Evolutionary conservation across 768 basidiomycete species (phyloP), one percentile per base, ranked within the genome.

Genomic region (Boletales sp.): DNA sequence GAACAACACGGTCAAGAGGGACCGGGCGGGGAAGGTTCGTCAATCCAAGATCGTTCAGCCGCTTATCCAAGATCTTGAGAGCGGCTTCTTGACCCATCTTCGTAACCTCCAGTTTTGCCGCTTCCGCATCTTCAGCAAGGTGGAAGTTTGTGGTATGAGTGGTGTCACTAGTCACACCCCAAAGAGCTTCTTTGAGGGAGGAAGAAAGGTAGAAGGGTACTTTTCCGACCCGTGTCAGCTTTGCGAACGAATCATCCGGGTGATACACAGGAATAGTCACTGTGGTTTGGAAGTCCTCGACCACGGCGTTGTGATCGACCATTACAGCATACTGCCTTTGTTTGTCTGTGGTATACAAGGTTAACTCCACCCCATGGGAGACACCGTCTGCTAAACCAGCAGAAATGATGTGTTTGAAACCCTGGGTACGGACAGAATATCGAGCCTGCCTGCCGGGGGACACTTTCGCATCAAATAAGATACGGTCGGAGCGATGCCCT

Each of bases 321-420:
- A 36, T 11, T 17, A 46, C 24, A 3, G 19, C 17, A 5, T 29
- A 31, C 24, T 41, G 24, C 12, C 21, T 34, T 29, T 18, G 31
- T 11, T 38, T 49, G 18, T 41, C 14, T 1, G 53, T 30, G 19
- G 19, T 27, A 43, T 61, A 67, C 13, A 68, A 31, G 17, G 53
- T 57, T 29, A 69, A 52, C 13, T 56, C 45, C 4, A 50, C 52
- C 2, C 53, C 58, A 5, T n/a, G 32, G 0, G 51, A 43, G 39
- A 69, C 43, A 2, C 67, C 69, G 27, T 70, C 63, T 4, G 57
- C 60, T 10, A 54, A 35, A 13, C 67, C 67, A 2, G 63, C 64
- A 5, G 39, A 45, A 11, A 69, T 37, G 27, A 68, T 37, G 43
- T 50, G 60, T 45, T 48, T 41, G 42, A 45, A 44, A 14, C 35